phyloP scores from a whole-genome alignment of 2,329 filamentous ascomycete species.

The Pseudogymnoascus sp. region DNA sequence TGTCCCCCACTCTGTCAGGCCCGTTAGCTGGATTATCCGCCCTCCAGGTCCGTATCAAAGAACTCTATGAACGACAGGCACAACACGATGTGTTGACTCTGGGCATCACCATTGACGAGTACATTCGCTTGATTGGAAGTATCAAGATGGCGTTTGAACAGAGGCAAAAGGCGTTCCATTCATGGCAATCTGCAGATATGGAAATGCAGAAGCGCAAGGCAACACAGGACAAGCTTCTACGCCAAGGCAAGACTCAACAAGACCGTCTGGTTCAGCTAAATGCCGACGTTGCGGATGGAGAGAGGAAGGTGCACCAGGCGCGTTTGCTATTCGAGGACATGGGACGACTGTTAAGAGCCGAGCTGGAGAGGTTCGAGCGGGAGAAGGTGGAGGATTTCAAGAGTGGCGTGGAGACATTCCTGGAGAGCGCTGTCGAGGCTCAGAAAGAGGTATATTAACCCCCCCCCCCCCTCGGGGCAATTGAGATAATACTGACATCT shows the following conservation, averaged over 20 bases:
- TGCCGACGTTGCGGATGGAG: slow-evolving; percentile 89
- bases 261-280: slow-evolving; percentile 87
- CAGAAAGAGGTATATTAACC: slow-evolving; percentile 78
- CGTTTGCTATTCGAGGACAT: slow-evolving; percentile 92
- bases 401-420: slow-evolving; percentile 91
- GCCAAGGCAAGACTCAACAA: slow-evolving; percentile 92
- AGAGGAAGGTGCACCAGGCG: slow-evolving; percentile 85
- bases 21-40: slow-evolving; percentile 89
- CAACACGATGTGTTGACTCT: slow-evolving; percentile 95
- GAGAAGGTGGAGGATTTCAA: slow-evolving; percentile 99
- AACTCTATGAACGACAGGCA: slow-evolving; percentile 92
- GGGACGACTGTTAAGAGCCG: slow-evolving; percentile 82
- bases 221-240: slow-evolving; percentile 86
- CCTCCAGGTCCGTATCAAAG: slow-evolving; percentile 84
- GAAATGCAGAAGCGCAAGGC: slow-evolving; percentile 85
- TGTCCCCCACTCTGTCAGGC: slow-evolving; percentile 79
- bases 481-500: slow-evolving; percentile 11
- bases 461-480: neutral
- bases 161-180: slow-evolving; percentile 90
- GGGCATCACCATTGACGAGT: slow-evolving; percentile 96
- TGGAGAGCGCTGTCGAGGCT: slow-evolving; percentile 93
- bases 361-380: slow-evolving; percentile 87
- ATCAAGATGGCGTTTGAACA: slow-evolving; percentile 90
- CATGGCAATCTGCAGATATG: slow-evolving; percentile 85
- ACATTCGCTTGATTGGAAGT: slow-evolving; percentile 89